phyloP scores from a whole-genome alignment of 371 early-diverging fungal species.

The Smittium culicis region DNA sequence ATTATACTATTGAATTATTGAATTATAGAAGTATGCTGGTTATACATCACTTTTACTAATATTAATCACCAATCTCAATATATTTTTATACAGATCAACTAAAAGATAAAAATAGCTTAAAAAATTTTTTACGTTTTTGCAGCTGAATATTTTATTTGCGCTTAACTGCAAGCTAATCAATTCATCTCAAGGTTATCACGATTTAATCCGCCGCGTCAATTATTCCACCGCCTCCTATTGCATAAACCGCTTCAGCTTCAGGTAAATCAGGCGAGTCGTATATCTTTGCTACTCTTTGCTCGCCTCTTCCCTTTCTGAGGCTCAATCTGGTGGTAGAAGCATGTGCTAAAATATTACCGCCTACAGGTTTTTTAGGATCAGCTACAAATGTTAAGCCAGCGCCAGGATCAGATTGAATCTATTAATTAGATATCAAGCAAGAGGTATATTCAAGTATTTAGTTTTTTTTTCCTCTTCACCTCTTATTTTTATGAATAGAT shows the following conservation, averaged over 20 bases:
- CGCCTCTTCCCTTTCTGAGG: constrained; percentile 8
- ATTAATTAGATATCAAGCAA: too few species aligned
- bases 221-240: constrained; percentile 11
- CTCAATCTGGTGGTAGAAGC: constrained; percentile 15
- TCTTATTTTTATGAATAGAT: too few species aligned
- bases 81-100: too few species aligned
- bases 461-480: neutral
- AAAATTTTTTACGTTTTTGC: too few species aligned
- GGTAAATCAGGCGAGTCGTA: constrained; percentile 14
- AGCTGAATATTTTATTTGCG: too few species aligned
- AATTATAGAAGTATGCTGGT: too few species aligned
- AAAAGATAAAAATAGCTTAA: too few species aligned
- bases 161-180: neutral
- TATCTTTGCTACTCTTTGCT: constrained; percentile 12
- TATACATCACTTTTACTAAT: too few species aligned
- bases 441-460: too few species aligned
- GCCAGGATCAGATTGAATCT: constrained; percentile 46
- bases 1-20: too few species aligned
- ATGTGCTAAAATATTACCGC: constrained; percentile 50
- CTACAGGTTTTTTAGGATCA: constrained; percentile 76
- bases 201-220: constrained; percentile 7
- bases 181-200: neutral
- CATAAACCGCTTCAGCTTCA: constrained; percentile 13
- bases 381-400: constrained; percentile 55
- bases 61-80: too few species aligned